Conservation (phyloP, 2,329 filamentous ascomycete genomes). For the Ophiostoma piceae region DNA sequence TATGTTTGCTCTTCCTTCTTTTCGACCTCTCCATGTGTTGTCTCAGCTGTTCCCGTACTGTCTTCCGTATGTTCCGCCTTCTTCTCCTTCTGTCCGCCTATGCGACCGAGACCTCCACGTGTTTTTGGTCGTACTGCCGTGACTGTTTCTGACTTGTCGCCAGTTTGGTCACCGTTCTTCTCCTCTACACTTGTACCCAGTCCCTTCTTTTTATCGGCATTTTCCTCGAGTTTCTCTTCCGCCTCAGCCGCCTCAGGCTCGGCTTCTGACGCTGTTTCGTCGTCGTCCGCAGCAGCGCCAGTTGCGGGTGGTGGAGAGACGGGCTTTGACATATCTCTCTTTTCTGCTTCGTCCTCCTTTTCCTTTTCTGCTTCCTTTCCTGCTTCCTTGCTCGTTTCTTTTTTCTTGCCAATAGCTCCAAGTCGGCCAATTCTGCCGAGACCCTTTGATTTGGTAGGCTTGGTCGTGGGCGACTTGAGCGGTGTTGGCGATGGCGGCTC, state of each 20-base stretch:
- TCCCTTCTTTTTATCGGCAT: not conserved
- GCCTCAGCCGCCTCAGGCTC: slow-evolving; percentile 26
- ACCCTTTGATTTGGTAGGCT: not conserved
- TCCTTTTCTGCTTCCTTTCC: not conserved
- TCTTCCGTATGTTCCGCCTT: not conserved
- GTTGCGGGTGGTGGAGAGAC: slow-evolving; percentile 25
- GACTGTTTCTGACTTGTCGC: slow-evolving; percentile 27
- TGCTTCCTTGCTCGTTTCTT: not conserved
- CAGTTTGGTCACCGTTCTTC: not conserved
- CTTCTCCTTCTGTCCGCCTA: slow-evolving; percentile 34
- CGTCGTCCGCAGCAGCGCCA: not conserved
- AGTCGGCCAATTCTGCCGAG: slow-evolving; percentile 22
- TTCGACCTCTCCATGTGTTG: not conserved
- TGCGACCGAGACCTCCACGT: slow-evolving; percentile 39
- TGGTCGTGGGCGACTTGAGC: not conserved
- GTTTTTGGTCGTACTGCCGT: slow-evolving; percentile 11
- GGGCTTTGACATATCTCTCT: slow-evolving; percentile 32
- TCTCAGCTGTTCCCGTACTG: not conserved
- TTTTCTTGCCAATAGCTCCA: slow-evolving; percentile 34
- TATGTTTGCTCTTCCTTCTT: not conserved
- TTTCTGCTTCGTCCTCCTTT: not conserved
- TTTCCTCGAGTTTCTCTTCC: not conserved
- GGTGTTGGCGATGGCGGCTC: slow-evolving; percentile 21
- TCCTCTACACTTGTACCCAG: not conserved
- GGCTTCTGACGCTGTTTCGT: slow-evolving; percentile 44